Evolutionary conservation across 2,329 filamentous ascomycete species (phyloP).

Genomic region (Calonectria pteridis): DNA sequence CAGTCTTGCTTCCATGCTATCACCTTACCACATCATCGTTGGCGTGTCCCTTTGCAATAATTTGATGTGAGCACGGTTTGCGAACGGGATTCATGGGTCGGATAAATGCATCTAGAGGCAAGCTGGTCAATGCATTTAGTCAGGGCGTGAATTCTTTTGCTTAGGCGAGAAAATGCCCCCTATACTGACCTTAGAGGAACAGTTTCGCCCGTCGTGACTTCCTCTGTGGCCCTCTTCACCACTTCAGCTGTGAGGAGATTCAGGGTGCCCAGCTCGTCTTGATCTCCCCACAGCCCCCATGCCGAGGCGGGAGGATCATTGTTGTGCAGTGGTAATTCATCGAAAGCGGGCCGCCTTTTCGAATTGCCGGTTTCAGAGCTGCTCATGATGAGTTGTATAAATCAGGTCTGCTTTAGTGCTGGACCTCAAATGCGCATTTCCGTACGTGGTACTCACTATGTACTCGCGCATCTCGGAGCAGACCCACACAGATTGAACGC

Average conservation of each 20-base stretch:
- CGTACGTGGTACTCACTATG: not conserved
- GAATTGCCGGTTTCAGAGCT: not conserved
- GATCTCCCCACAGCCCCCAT: conserved; percentile 4
- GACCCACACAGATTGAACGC: not conserved
- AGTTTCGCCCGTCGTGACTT: not conserved
- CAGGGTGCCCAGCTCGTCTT: conserved; percentile 4
- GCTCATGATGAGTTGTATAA: not conserved
- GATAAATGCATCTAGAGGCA: not conserved
- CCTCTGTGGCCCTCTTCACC: not conserved
- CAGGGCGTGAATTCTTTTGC: not conserved
- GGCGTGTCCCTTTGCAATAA: not conserved
- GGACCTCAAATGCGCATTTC: not conserved
- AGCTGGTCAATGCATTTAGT: not conserved
- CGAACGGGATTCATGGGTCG: conserved; percentile 10
- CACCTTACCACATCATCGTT: not conserved
- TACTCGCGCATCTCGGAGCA: not conserved
- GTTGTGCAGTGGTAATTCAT: not conserved
- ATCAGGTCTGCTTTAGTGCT: not conserved
- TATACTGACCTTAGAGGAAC: not conserved
- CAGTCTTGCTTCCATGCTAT: not conserved
- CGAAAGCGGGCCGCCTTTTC: not conserved
- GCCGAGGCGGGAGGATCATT: not conserved
- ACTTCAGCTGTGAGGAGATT: conserved; percentile 4
- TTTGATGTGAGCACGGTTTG: not conserved
- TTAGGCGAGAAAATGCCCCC: not conserved